These are phyloP conservation scores for Arthrobotrys pseudoclavata DNA, from an alignment of 2,329 filamentous ascomycete species.

Conservation along the genomic window DNA sequence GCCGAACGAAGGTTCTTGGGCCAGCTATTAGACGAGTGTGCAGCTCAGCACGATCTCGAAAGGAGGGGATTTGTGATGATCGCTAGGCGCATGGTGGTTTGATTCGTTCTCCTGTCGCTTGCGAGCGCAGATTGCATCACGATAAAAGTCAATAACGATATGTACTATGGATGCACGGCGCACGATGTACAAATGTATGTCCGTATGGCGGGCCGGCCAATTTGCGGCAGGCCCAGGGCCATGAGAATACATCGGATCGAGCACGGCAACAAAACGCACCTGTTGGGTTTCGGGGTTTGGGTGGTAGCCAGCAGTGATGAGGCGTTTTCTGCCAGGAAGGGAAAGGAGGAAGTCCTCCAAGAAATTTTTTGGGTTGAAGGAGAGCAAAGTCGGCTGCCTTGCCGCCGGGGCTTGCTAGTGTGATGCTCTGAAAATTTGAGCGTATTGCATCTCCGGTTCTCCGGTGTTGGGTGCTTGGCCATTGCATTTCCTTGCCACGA, in stretches of 20 bases:
- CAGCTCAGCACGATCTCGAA: constrained; percentile 34
- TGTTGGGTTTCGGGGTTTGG: constrained; percentile 24
- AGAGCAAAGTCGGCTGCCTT: constrained; percentile 32
- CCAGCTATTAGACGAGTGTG: constrained; percentile 25
- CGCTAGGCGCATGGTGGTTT: constrained; percentile 53
- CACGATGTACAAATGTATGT: neutral
- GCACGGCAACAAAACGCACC: constrained; percentile 26
- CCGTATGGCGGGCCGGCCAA: constrained; percentile 26
- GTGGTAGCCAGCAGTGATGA: too few relatives aligned
- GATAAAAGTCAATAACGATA: constrained; percentile 20
- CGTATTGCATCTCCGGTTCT: constrained; percentile 36
- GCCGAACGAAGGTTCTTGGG: constrained; percentile 53
- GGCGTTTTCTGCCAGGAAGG: constrained; percentile 34
- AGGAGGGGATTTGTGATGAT: constrained; percentile 39
- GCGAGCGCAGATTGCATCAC: constrained; percentile 23
- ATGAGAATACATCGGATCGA: constrained; percentile 45
- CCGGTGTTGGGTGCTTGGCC: constrained; percentile 24
- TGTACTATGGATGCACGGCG: neutral
- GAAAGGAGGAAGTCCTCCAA: constrained; percentile 45
- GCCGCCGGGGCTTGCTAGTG: constrained; percentile 35
- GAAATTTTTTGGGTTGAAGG: constrained; percentile 22
- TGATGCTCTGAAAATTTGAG: constrained; percentile 35
- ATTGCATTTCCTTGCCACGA: constrained; percentile 21
- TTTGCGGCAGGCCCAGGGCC: constrained; percentile 37
- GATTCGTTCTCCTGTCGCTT: constrained; percentile 40